These are phyloP conservation scores for Dendrobium nobile DNA, from an alignment of 106 monocot genomes.

Conservation along the genomic window DNA sequence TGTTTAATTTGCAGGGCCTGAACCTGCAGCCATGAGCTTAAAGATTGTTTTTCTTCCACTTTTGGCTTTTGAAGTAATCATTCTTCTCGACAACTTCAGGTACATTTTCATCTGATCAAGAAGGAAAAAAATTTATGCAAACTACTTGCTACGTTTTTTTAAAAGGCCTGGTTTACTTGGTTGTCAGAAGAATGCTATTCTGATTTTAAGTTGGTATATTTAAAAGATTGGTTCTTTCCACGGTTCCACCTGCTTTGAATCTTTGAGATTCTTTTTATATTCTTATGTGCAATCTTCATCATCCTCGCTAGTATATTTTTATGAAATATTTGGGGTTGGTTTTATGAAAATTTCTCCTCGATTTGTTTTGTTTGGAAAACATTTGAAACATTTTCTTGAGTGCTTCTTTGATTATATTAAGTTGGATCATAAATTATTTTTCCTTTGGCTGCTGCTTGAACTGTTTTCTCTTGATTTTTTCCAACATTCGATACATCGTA, in stretches of 20 bases:
- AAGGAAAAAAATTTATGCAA: neutral
- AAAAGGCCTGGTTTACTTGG: neutral
- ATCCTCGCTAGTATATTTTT: neutral
- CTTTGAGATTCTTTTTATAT: neutral
- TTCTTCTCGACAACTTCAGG: conserved; percentile 98
- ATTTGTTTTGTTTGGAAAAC: neutral
- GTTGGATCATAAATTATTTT: neutral
- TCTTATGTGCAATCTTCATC: neutral
- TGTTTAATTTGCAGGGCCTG: conserved; percentile 35
- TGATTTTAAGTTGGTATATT: neutral
- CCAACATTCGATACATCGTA: neutral
- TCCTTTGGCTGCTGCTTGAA: neutral
- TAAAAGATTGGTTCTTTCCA: neutral
- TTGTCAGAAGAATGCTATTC: neutral
- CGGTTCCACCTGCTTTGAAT: neutral
- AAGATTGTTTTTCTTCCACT: conserved; percentile 97
- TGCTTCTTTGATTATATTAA: neutral
- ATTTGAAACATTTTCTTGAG: neutral
- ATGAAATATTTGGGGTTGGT: neutral
- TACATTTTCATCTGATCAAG: conserved; percentile 15
- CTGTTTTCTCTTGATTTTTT: neutral
- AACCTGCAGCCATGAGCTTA: conserved; percentile 43
- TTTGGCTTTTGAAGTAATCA: conserved; percentile 72
- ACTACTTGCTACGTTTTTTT: neutral
- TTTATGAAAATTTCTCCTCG: neutral